Evolutionary conservation across 805 yeast species (phyloP), one percentile per base, ranked within the genome.

Genomic region (Naumovozyma dairenensis): DNA sequence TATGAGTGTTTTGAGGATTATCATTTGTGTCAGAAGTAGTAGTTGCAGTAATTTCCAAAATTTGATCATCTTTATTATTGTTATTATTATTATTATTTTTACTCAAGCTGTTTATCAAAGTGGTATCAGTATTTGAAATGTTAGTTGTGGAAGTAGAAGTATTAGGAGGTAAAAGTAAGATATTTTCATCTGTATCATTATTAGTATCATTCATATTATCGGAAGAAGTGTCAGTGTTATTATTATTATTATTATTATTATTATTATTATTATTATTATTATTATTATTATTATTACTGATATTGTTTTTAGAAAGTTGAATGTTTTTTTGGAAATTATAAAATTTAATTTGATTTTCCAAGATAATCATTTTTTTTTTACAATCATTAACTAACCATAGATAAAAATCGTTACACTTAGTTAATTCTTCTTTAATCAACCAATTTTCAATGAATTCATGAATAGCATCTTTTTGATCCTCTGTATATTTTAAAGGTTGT

Each of bases 391-490:
- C 34, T 22, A 54, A 42, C 57, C 60, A 53, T 7, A 41, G 36
- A 25, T 58, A 58, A 35, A 58, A 58, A 15, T 43, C 55, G 32
- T 58, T 54, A 32, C 59, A 52, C 29, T 57, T 57, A 7, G 39
- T 41, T 17, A 56, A 34, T 37, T 58, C 52, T 12, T 42, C 46
- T 3, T 39, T 42, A 9, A 56, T 45, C 10, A 57, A 28, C 63
- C 63, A 58, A 22, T 49, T 46, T 25, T 56, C 50, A 10, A 58
- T 44, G 32, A 58, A 58, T 18, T 49, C 53, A 6, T 43, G 45
- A 9, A 48, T 42, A 16, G 46, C 46, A 15, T 40, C 38, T n/a
- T 26, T 33, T 32, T 42, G 46, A 12, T 37, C 32, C 3, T 29
- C 17, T 6, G 35, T 29, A 25, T 21, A 15, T 16, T 22, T 17